Evolutionary conservation across 768 basidiomycete species (phyloP), one percentile per base, ranked within the genome.

Genomic region (Termitomyces sp.): DNA sequence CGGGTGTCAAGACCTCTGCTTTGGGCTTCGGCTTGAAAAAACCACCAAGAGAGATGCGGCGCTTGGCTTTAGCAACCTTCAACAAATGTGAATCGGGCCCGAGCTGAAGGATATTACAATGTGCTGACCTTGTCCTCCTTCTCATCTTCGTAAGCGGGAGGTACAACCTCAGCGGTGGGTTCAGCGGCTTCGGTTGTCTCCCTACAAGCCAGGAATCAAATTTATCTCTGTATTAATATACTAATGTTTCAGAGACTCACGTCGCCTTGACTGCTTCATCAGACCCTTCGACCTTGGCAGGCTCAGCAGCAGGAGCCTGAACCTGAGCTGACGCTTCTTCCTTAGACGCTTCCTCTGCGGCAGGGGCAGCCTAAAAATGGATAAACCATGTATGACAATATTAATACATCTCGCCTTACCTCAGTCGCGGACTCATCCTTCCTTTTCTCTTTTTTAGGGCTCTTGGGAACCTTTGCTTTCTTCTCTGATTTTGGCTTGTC

Each of bases 11-110:
- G 36, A 84, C 81, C 68, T 90, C 87, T 15, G 74, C 64, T 75
- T 84, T 90, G 69, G 79, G 75, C 77, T 81, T 90, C 55, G 80
- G 50, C 80, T 87, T 92, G 84, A 95, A 91, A 73, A 95, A 81
- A 54, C 88, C 88, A 54, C 81, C 81, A 44, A 96, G 90, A 26
- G 94, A 95, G 59, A 96, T 75, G 61, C 93, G 91, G 62, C 93
- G 92, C 55, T 82, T 75, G 57, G 92, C 84, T 72, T 94, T 94
- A 58, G 68, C 55, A 16, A 78, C 74, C 71, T 80, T 84, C 64
- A 67, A 22, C 6, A 7, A 3, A 45, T 18, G 13, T 57, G 1
- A 57, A 26, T 0, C 20, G 15, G 2, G 28, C 5, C 8, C 3
- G 8, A 28, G 13, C 4, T n/a, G 2, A 13, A 24, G 18, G 18